Base-by-base conservation (phyloP, 2,329 filamentous ascomycete species). In the Cryphonectria japonica region DNA sequence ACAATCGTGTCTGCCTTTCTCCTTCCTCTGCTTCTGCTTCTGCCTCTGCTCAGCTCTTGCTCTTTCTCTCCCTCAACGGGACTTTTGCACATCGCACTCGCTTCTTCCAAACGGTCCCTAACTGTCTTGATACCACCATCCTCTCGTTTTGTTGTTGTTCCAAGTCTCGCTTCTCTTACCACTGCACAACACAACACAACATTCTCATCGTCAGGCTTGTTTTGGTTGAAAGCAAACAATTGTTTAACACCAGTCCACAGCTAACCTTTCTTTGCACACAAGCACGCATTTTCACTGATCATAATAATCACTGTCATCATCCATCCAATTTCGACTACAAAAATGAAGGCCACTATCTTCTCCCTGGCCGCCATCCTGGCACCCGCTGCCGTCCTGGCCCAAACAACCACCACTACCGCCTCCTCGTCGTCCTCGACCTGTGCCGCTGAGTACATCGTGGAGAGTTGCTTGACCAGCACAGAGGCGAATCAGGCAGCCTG, bases 371-470 rank as follows among this genome's bases (percentile, higher is more conserved):
- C 84, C 74, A 71, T 85, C 71, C 79, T 79, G 74, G 71, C 71
- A 43, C 76, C 77, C 70, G 77, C 78, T 63, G 79, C 77, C 72
- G 74, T 78, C 59, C 81, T 82, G 60, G 79, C 81, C 73, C 76
- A 73, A 77, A 70, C 70, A 43, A 79, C 79, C 74, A 77, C 77
- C 72, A 78, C 78, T 66, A 79, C 77, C 71, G 74, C 78, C 59
- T 81, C 82, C 54, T 78, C 80, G 75, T 77, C 74, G 76, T 72
- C 73, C 67, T 73, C 75, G 61, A 76, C 76, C 66, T 86, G 85
- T 75, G 78, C 76, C 11, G 85, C 85, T 74, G 80, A 84, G 67
- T 82, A 83, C 79, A 86, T 86, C 59, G 82, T 86, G 75, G 79
- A 80, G 69, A 75, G 79, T 69, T 86, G 85, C 76, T 79, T 86